Base-by-base conservation (phyloP, 176 grass and related monocot genomes). In the Elymus sibiricus region DNA sequence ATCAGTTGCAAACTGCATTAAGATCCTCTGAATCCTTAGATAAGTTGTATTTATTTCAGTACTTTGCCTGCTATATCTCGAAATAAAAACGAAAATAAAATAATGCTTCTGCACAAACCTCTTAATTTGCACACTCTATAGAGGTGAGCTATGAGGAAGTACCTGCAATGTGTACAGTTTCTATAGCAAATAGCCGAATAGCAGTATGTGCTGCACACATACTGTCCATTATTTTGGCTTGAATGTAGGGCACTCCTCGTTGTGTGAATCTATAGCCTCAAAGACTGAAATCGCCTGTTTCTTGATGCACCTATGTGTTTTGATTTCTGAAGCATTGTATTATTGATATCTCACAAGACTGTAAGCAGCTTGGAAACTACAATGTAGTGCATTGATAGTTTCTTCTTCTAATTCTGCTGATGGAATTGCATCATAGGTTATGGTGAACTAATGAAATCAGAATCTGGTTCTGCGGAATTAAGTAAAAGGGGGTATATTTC, bases 401-500 rank as follows among this genome's bases (percentile, higher is more conserved):
- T 17, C 65, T 35, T 46, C 65, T 82, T 83, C 67, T 83, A 74
- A 59, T 79, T 65, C 58, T 74, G 29, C 7, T 82, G 55, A 42
- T 64, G 61, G 43, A 15, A 4, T 64, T 82, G 40, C 35, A 26
- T 74, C 7, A 79, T 83, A 98, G 95, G 88, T 70, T 89, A 90
- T 89, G 88, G 83, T 43, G 75, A 90, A 65, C 73, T 92, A 71
- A 84, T 98, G 74, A 92, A 91, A 86, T 92, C 91, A 86, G 95
- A 92, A 87, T 79, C 46, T 85, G 91, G 83, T 64, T 92, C 77
- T 71, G 62, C 72, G 17, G 80, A 88, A 85, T 86, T 94, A 83
- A 65, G 87, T 79, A 87, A 84, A 66, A 78, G 63, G 35, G 93
- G 95, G 60, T 98, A 98, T 82, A 86, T 95, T 87, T 95, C 93